phyloP scores from a whole-genome alignment of 768 basidiomycete genomes.

The Suillus discolor region DNA sequence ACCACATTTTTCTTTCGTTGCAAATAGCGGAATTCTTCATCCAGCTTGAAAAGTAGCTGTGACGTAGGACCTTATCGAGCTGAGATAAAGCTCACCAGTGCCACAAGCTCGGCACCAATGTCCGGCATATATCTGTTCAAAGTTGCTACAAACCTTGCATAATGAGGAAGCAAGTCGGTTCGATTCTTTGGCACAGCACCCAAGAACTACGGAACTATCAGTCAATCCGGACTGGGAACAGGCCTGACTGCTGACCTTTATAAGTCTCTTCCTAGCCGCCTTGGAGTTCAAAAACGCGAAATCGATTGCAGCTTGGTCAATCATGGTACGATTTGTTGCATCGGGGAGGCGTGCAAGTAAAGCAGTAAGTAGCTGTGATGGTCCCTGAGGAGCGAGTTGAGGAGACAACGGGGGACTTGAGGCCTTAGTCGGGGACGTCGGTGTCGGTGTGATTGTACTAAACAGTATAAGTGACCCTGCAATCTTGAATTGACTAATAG shows the following conservation, averaged over 20 bases:
- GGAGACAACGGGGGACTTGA: conserved; percentile 64
- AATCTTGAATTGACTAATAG: conserved; percentile 8
- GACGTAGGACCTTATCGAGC: neutral
- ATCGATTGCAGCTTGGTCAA: conserved; percentile 94
- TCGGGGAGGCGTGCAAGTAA: conserved; percentile 91
- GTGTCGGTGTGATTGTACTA: conserved; percentile 60
- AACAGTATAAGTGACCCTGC: conserved; percentile 26
- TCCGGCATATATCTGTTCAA: conserved; percentile 94
- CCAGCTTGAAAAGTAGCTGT: conserved; percentile 57
- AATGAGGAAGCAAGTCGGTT: conserved; percentile 90
- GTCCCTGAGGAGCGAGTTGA: conserved; percentile 81
- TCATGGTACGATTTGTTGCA: conserved; percentile 84
- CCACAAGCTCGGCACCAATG: conserved; percentile 79
- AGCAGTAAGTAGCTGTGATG: conserved; percentile 89
- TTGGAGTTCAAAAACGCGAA: conserved; percentile 98
- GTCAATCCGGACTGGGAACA: neutral
- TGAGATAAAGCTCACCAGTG: conserved; percentile 56
- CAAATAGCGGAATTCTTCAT: conserved; percentile 95
- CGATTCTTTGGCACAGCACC: conserved; percentile 84
- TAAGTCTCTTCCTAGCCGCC: conserved; percentile 87
- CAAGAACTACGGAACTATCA: conserved; percentile 58
- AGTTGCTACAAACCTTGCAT: conserved; percentile 86
- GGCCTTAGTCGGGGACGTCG: conserved; percentile 62
- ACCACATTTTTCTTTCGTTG: conserved; percentile 94
- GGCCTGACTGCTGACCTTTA: conserved; percentile 57